Evolutionary conservation across 2,329 filamentous ascomycete species (phyloP), one percentile per base, ranked within the genome.

Genomic region (Cladosporium sp.): DNA sequence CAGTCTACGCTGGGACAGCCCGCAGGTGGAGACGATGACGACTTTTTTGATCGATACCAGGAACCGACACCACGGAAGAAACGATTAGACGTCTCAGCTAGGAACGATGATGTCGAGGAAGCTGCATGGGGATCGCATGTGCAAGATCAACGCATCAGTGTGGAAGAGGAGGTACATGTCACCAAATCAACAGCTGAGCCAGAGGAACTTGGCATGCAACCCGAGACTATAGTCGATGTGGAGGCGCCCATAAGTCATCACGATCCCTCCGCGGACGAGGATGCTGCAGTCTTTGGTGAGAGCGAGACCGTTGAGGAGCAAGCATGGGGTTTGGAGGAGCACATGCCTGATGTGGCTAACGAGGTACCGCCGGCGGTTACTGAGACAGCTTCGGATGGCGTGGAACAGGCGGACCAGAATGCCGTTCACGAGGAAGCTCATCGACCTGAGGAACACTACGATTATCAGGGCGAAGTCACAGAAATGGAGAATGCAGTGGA

Each of bases 391-490:
- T 34, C 60, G 5, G 50, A 55, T 20, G 63, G 59, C 43, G 58
- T 50, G 5, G 64, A 64, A 49, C 40, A 51, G 28, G 20, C 19
- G 5, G 50, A 45, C 9, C 39, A 42, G 17, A 25, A 42, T 3
- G 39, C 38, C 19, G 47, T 9, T n/a, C 37, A 58, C 5, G 47
- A 51, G 38, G 47, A 58, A 38, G 14, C 39, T 22, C 59, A 52
- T 39, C 36, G 43, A 14, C 63, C 58, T 22, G 70, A 70, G 36
- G 70, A 70, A 36, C 66, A 74, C 40, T 80, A 81, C 63, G 78
- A 80, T 59, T 74, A 77, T 60, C 78, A 81, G 59, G 74, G 78
- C 40, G 75, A 78, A 51, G 69, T 69, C 0, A 76, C 77, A 4
- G 68, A 75, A 9, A 65, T 80, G 62, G 78, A 80, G 54, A 73